Evolutionary conservation across 495 filamentous ascomycete species (phyloP).

Genomic region (Stereocaulon alpinum): DNA sequence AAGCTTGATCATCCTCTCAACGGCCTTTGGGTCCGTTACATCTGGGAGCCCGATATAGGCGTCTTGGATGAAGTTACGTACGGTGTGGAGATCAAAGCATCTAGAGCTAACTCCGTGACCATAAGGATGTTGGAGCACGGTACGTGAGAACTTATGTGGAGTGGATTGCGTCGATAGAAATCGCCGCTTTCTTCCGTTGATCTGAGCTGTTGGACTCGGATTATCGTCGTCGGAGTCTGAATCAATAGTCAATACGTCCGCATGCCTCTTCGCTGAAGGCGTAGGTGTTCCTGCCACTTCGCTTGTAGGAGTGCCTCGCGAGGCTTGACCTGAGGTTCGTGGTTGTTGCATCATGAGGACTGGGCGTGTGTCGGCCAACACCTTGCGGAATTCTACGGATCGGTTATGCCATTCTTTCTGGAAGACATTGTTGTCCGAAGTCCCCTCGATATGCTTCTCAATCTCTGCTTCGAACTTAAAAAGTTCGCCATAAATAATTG

Average conservation of each 20-base stretch:
- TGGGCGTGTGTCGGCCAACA: slow-evolving; percentile 29
- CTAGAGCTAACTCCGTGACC: neutral
- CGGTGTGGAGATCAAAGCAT: slow-evolving; percentile 27
- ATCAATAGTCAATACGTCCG: slow-evolving; percentile 1
- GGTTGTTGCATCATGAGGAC: slow-evolving; percentile 20
- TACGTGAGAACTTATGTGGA: neutral
- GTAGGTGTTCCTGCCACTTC: slow-evolving; percentile 7
- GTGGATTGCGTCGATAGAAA: neutral
- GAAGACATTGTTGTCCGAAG: slow-evolving; percentile 25
- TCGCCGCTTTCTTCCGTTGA: slow-evolving; percentile 11
- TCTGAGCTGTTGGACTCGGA: neutral
- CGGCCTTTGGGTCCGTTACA: slow-evolving; percentile 34
- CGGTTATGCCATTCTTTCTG: slow-evolving; percentile 32
- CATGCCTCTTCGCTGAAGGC: neutral
- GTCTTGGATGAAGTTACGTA: slow-evolving; percentile 31
- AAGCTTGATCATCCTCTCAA: slow-evolving; percentile 30
- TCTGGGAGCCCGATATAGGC: slow-evolving; percentile 31
- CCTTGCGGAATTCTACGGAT: slow-evolving; percentile 30
- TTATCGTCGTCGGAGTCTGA: slow-evolving; percentile 14
- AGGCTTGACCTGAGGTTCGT: neutral
- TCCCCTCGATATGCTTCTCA: slow-evolving; percentile 30
- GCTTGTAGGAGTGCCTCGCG: neutral
- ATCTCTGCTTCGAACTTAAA: slow-evolving; percentile 28
- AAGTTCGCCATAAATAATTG: slow-evolving; percentile 31
- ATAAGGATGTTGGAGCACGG: neutral